Conservation (phyloP, 768 basidiomycete genomes). For the Butyriboletus loyo region DNA sequence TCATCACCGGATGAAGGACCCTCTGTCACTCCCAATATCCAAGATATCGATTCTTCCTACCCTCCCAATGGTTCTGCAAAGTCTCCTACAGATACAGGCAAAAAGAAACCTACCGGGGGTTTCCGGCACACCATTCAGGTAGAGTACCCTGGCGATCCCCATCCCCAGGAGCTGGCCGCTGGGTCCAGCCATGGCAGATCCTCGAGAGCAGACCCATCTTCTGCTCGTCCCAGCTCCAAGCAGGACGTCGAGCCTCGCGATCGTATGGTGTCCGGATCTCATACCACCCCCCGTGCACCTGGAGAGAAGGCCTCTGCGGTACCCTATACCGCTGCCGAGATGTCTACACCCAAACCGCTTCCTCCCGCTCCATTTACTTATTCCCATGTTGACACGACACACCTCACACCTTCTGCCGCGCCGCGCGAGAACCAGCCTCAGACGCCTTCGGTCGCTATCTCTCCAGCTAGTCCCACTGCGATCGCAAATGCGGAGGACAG, state of each 20-base stretch:
- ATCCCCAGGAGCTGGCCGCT: slow-evolving; percentile 22
- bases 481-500: slow-evolving; percentile 28
- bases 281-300: not conserved
- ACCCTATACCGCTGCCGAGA: slow-evolving; percentile 12
- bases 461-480: slow-evolving; percentile 42
- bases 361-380: slow-evolving; percentile 26
- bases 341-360: slow-evolving; percentile 25
- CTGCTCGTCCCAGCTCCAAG: slow-evolving; percentile 12
- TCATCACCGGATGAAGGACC: slow-evolving; percentile 27
- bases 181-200: slow-evolving; percentile 22
- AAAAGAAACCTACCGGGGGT: slow-evolving; percentile 42
- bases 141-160: slow-evolving; percentile 72
- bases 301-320: slow-evolving; percentile 18
- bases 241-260: slow-evolving; percentile 15
- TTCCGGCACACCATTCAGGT: slow-evolving; percentile 95
- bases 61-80: slow-evolving; percentile 28
- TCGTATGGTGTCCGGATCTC: slow-evolving; percentile 16
- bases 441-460: slow-evolving; percentile 35
- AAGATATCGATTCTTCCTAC: slow-evolving; percentile 20
- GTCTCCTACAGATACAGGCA: slow-evolving; percentile 40
- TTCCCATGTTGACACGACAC: slow-evolving; percentile 21
- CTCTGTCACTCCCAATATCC: slow-evolving; percentile 14
- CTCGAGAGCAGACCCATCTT: slow-evolving; percentile 13
- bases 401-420: slow-evolving; percentile 23
- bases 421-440: slow-evolving; percentile 28